These are phyloP conservation scores for Ogataea sp. DNA, from an alignment of 805 yeast genomes.

Conservation along the genomic window DNA sequence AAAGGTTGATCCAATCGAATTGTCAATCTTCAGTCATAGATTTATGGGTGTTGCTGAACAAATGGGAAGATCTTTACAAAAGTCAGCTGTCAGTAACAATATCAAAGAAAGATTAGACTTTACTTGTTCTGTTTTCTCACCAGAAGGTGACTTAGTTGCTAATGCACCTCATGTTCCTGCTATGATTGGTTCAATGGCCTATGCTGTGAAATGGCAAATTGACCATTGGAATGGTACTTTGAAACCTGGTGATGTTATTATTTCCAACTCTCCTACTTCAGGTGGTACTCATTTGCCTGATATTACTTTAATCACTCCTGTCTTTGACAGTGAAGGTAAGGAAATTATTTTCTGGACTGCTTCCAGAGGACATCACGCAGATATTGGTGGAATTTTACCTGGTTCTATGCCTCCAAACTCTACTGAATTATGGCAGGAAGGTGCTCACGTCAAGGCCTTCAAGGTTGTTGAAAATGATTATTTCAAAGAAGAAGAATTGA, in stretches of 20 bases:
- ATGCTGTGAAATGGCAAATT: conserved; percentile 26
- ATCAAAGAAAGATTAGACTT: conserved; percentile 35
- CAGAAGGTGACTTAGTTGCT: conserved; percentile 23
- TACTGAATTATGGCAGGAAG: conserved; percentile 41
- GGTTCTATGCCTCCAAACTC: conserved; percentile 48
- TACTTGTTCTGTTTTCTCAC: conserved; percentile 33
- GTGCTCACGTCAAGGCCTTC: conserved; percentile 42
- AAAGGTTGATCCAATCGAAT: conserved; percentile 29
- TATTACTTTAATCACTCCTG: conserved; percentile 46
- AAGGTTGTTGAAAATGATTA: conserved; percentile 36
- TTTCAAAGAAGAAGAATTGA: conserved; percentile 41
- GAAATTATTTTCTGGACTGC: conserved; percentile 41
- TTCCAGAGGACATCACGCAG: conserved; percentile 49
- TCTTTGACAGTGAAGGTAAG: conserved; percentile 26
- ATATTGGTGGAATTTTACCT: conserved; percentile 47
- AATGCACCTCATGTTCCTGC: conserved; percentile 37
- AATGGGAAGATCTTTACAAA: conserved; percentile 33
- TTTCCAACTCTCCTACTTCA: conserved; percentile 30
- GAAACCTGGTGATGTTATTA: conserved; percentile 30
- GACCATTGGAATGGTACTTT: conserved; percentile 27
- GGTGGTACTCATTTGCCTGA: conserved; percentile 37
- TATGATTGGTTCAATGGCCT: conserved; percentile 33
- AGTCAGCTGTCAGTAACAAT: conserved; percentile 30
- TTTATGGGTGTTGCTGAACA: conserved; percentile 38
- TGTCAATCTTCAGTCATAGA: conserved; percentile 31